A percentile compares a stretch with the other conserved stretches of the same genome.
These are phyloP conservation scores for Chrysopogon serrulatus DNA, from an alignment of 176 grass and related monocot species.

Conservation along the genomic window DNA sequence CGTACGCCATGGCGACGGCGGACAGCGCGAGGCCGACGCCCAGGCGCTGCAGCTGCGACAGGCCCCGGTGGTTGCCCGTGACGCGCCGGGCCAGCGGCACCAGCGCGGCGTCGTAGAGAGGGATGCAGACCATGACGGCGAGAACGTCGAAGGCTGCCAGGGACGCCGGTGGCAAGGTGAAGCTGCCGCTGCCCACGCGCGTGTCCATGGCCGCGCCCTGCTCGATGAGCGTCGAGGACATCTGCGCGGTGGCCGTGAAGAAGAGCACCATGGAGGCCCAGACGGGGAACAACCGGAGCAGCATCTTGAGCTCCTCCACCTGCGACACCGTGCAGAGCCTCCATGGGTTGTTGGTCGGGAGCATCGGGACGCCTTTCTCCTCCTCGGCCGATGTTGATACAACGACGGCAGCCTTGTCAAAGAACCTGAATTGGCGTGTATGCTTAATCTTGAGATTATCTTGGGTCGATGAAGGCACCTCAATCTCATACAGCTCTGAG, in stretches of 20 bases:
- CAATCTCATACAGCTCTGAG: background rate
- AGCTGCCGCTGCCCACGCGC: background rate
- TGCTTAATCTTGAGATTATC: too few relatives aligned
- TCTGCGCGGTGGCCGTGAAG: background rate
- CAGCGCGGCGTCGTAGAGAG: conserved; percentile 7
- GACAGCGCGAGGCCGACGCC: conserved; percentile 23
- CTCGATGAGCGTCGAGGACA: background rate
- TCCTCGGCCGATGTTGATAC: background rate
- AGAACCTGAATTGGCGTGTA: background rate
- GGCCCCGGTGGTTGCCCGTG: conserved; percentile 23
- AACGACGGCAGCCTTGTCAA: conserved; percentile 34
- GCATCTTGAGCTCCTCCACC: conserved; percentile 36
- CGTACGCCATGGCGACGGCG: background rate
- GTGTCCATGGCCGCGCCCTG: conserved; percentile 23
- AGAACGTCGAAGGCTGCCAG: conserved; percentile 15
- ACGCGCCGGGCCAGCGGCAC: conserved; percentile 7
- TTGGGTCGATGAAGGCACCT: too few relatives aligned
- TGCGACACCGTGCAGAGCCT: conserved; percentile 32
- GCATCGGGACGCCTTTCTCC: background rate
- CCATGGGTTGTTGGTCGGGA: background rate
- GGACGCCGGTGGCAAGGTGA: conserved; percentile 25
- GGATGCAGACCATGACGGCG: conserved; percentile 14
- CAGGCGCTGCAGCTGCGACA: conserved; percentile 29
- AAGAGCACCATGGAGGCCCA: conserved; percentile 27
- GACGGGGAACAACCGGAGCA: conserved; percentile 17